Evolutionary conservation across 371 early-diverging fungal species (phyloP), one percentile per base, ranked within the genome.

Genomic region (Coemansia sp.): DNA sequence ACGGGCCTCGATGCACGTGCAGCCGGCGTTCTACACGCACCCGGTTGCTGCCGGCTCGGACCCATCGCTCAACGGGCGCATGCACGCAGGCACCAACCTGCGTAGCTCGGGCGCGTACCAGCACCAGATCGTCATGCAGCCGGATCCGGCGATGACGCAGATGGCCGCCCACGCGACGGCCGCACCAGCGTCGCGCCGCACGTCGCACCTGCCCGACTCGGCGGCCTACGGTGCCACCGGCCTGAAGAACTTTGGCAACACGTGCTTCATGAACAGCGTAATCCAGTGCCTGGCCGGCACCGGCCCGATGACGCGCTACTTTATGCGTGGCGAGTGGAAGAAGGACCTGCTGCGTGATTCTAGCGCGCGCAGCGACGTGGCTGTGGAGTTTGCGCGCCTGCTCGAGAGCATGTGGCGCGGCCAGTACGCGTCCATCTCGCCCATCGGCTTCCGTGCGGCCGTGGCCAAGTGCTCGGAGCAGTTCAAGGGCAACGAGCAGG

Each of bases 181-280:
- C n/a, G n/a, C n/a, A n/a, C n/a, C n/a, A n/a, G 36, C 53, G 11
- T 16, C 53, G 11, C 57, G 48, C 2, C 41, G 41, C 33, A 7
- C 31, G 31, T 57, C 64, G 45, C 64, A 64, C 58, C 57, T 64
- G 36, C 43, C 55, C 9, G 65, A 69, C 30, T 45, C 75, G 1
- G 65, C 57, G 5, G 51, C 63, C 8, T 69, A 61, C 36, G 78
- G 72, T 9, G 55, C 67, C 12, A 78, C 78, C 1, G 98, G 98
- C 11, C 80, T 98, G 48, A 88, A 93, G 69, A 98, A 98, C 76
- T 90, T 88, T 77, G 97, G 96, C 60, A 98, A 97, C 80, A 94
- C 92, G 65, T 98, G 98, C 77, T 98, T 93, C 69, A 92, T 96
- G 91, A 97, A 97, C 77, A 91, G 92, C 54, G 89, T 88, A 79